These are phyloP conservation scores for Limonium bicolor DNA, from an alignment of 148 eudicot species.

Conservation along the genomic window DNA sequence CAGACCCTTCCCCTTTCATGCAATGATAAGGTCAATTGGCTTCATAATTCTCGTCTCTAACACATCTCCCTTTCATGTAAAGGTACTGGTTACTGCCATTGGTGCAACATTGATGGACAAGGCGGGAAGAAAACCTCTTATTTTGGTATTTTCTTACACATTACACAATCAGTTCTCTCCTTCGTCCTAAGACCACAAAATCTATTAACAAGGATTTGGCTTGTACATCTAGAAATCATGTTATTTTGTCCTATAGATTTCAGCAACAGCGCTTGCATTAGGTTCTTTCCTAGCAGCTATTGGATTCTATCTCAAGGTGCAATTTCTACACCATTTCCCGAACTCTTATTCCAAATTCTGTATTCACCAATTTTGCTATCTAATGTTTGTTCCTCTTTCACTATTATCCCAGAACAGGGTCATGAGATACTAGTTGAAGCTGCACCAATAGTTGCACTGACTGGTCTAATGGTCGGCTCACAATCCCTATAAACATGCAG, in stretches of 20 bases:
- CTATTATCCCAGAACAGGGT: too few species aligned
- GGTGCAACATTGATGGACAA: conserved; percentile 37
- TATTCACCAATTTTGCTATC: neutral
- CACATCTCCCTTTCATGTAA: conserved; percentile 4
- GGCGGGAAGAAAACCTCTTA: conserved; percentile 40
- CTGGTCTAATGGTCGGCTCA: conserved; percentile 4
- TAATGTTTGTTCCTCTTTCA: neutral
- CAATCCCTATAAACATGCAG: neutral
- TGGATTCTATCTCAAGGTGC: conserved; percentile 4
- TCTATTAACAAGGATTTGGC: neutral
- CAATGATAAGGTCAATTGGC: neutral
- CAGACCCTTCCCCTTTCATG: too few species aligned
- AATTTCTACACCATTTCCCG: neutral
- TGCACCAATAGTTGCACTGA: neutral
- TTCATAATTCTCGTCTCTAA: neutral
- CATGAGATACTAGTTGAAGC: neutral
- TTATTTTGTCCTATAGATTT: neutral
- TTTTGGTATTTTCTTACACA: conserved; percentile 19
- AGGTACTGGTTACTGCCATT: conserved; percentile 30
- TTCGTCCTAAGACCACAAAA: neutral
- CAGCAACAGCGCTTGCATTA: conserved; percentile 2
- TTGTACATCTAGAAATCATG: neutral
- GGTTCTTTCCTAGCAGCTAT: conserved; percentile 3
- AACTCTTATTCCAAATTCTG: too few species aligned
- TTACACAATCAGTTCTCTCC: neutral